These are phyloP conservation scores for Fistulinella prunicolor DNA, from an alignment of 768 basidiomycete genomes.

Conservation along the genomic window DNA sequence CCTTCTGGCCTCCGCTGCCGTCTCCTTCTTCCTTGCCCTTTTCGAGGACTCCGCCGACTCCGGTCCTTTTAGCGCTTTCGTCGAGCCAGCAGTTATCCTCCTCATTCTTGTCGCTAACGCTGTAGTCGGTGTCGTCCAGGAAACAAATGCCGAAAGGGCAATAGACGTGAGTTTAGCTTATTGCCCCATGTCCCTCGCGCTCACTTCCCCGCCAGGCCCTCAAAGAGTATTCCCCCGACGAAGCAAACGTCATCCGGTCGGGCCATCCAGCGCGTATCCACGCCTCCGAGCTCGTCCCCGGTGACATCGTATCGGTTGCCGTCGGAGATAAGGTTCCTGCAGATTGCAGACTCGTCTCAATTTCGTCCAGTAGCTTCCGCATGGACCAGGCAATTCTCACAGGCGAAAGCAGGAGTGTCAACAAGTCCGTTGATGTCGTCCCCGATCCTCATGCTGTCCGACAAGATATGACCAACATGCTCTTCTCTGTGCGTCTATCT, in stretches of 20 bases:
- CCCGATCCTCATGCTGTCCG: slow-evolving; percentile 81
- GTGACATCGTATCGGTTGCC: slow-evolving; percentile 86
- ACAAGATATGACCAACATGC: slow-evolving; percentile 97
- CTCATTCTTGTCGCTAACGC: slow-evolving; percentile 96
- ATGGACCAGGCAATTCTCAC: slow-evolving; percentile 97
- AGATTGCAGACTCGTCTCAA: slow-evolving; percentile 84
- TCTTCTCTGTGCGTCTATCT: slow-evolving; percentile 71
- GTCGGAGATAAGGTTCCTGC: slow-evolving; percentile 97
- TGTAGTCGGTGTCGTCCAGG: slow-evolving; percentile 96
- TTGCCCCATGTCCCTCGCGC: background rate
- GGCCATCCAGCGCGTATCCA: slow-evolving; percentile 71
- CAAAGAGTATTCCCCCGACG: slow-evolving; percentile 96
- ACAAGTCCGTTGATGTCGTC: slow-evolving; percentile 71
- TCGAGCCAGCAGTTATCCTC: slow-evolving; percentile 92
- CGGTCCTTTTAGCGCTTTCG: slow-evolving; percentile 78
- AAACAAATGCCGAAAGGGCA: slow-evolving; percentile 92
- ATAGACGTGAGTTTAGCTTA: slow-evolving; percentile 76
- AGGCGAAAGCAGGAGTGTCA: slow-evolving; percentile 87
- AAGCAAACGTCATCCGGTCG: slow-evolving; percentile 84
- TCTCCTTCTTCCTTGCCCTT: slow-evolving; percentile 90
- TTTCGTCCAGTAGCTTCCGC: slow-evolving; percentile 91
- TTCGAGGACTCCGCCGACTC: slow-evolving; percentile 75
- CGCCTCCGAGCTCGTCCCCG: slow-evolving; percentile 88
- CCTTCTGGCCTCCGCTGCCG: slow-evolving; percentile 86
- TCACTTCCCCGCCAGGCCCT: slow-evolving; percentile 59